phyloP scores from a whole-genome alignment of 1,139 yeast genomes.

The Suhomyces anneliseae region DNA sequence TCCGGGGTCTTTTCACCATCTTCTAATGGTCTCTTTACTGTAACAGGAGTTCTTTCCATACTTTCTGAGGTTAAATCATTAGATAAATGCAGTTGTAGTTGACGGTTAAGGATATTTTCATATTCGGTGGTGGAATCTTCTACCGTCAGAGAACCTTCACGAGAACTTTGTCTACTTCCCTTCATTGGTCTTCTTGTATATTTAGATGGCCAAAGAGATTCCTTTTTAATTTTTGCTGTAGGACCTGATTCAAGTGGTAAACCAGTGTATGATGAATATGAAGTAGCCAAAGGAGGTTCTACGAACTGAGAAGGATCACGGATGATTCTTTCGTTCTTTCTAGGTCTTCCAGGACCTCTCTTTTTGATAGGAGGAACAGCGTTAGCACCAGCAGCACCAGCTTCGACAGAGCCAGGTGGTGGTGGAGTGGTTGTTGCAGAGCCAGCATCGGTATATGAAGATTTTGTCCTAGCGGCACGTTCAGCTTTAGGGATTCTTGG shows the following conservation, averaged over 20 bases:
- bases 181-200: slow-evolving; percentile 14
- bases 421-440: background rate
- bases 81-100: slow-evolving; percentile 5
- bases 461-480: slow-evolving; percentile 1
- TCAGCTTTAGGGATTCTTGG: slow-evolving; percentile 4
- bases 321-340: slow-evolving; percentile 6
- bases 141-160: slow-evolving; percentile 8
- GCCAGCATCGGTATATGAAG: background rate
- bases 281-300: slow-evolving; percentile 60
- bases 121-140: slow-evolving; percentile 16
- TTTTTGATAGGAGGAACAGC: slow-evolving; percentile 4
- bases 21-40: background rate
- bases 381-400: background rate
- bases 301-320: slow-evolving; percentile 28
- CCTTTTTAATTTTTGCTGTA: slow-evolving; percentile 51
- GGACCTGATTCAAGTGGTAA: slow-evolving; percentile 66
- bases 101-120: slow-evolving; percentile 4
- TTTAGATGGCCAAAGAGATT: slow-evolving; percentile 46
- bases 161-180: slow-evolving; percentile 7
- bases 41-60: slow-evolving; percentile 12
- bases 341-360: slow-evolving; percentile 22
- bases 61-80: slow-evolving; percentile 11
- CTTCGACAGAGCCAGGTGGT: background rate
- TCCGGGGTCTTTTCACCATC: background rate
- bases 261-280: slow-evolving; percentile 61